These are phyloP conservation scores for Metschnikowia baotianmanensis DNA, from an alignment of 805 yeast genomes.

Conservation along the genomic window DNA sequence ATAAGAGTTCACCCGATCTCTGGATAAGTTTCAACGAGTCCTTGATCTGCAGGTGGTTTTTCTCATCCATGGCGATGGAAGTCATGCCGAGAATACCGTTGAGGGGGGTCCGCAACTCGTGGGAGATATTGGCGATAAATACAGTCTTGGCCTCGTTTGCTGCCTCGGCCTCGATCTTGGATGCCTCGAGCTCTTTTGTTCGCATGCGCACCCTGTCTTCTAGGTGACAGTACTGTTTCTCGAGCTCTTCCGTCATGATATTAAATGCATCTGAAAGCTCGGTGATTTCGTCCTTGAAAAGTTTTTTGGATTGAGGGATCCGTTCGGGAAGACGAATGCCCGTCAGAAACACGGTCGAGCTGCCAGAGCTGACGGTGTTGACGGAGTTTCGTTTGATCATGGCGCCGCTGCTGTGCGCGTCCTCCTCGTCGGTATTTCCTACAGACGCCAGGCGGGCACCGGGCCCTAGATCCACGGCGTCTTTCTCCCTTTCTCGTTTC, in stretches of 20 bases:
- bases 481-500: slow-evolving; percentile 25
- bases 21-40: slow-evolving; percentile 78
- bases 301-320: slow-evolving; percentile 38
- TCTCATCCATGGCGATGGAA: slow-evolving; percentile 87
- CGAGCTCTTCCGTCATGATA: slow-evolving; percentile 85
- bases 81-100: slow-evolving; percentile 97
- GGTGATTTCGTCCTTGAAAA: slow-evolving; percentile 79
- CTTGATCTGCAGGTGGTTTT: slow-evolving; percentile 62
- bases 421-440: background rate
- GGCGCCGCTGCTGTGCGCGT: slow-evolving; percentile 1
- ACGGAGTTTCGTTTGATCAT: slow-evolving; percentile 22
- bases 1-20: slow-evolving; percentile 84
- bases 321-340: slow-evolving; percentile 40
- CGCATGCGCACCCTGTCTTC: slow-evolving; percentile 87
- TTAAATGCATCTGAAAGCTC: slow-evolving; percentile 88
- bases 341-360: slow-evolving; percentile 34
- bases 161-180: slow-evolving; percentile 84
- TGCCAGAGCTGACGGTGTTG: slow-evolving; percentile 30
- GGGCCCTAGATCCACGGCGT: slow-evolving; percentile 5
- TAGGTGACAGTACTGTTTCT: slow-evolving; percentile 75
- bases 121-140: slow-evolving; percentile 88
- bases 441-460: background rate
- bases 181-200: slow-evolving; percentile 84
- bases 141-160: slow-evolving; percentile 97
- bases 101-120: slow-evolving; percentile 91